Evolutionary conservation across 2,329 filamentous ascomycete genomes (phyloP).

Genomic region (Phialophora macrospora): DNA sequence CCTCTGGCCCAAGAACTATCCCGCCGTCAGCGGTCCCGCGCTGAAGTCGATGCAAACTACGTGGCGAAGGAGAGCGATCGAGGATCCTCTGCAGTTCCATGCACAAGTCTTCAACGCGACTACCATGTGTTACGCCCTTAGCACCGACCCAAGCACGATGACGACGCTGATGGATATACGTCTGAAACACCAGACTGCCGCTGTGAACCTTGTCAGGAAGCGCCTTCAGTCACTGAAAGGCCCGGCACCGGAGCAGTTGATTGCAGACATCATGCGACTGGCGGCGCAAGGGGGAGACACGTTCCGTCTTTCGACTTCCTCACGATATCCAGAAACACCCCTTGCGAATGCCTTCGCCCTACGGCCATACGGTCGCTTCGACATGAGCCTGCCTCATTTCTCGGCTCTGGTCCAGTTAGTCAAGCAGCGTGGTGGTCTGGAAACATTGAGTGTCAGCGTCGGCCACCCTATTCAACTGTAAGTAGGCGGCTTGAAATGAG

Average conservation of each 20-base stretch:
- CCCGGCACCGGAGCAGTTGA: constrained; percentile 5
- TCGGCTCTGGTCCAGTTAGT: not conserved
- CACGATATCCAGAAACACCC: not conserved
- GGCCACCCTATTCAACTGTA: constrained; percentile 8
- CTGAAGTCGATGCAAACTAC: constrained; percentile 4
- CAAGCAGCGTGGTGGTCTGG: constrained; percentile 5
- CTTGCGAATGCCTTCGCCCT: constrained; percentile 3
- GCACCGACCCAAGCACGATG: constrained; percentile 1
- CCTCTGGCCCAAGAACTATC: constrained; percentile 13
- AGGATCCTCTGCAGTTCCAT: constrained; percentile 5
- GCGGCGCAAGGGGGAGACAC: constrained; percentile 3
- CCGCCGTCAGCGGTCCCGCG: not conserved
- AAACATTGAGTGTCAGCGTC: constrained; percentile 7
- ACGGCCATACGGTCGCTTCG: constrained; percentile 6
- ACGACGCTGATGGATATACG: not conserved
- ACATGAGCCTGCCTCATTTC: constrained; percentile 10
- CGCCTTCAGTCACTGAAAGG: not conserved
- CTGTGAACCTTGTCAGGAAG: constrained; percentile 6
- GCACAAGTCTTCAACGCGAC: constrained; percentile 7
- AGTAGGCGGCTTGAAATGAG: not conserved
- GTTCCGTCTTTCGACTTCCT: not conserved
- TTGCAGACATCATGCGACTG: constrained; percentile 12
- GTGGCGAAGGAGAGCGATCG: constrained; percentile 8
- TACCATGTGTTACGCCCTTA: constrained; percentile 8
- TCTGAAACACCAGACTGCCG: constrained; percentile 10